Base-by-base conservation (phyloP, 768 basidiomycete species). In the Suillus discolor region DNA sequence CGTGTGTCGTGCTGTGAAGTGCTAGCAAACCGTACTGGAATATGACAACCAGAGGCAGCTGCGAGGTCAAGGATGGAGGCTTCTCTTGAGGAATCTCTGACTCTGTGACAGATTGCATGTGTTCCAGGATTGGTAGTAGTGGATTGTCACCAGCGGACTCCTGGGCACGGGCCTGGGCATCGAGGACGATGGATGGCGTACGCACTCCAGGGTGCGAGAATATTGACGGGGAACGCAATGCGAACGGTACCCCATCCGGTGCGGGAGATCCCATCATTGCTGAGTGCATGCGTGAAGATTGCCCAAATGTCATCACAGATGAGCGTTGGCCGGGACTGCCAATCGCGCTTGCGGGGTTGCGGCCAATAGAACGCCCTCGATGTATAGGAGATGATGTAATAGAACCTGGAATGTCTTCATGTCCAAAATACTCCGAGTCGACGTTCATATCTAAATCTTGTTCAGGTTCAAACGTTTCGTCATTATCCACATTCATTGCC, bases 401-500 rank as follows among this genome's bases (percentile, higher is more conserved):
- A 8, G 55, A 68, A 36, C 68, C 65, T 23, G 71, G 63, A 60
- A 66, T 16, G n/a, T 81, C 79, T 4, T 79, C 78, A 2, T 70
- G 76, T 13, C 73, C 80, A 5, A 47, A 13, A 42, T 68, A 70
- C 61, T 85, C 87, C 53, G 80, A 79, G 64, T 88, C 89, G 13
- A 78, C 80, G 70, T 89, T 87, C 28, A 69, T 69, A 49, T 45
- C 57, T 13, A 59, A 70, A 13, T 73, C 73, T 47, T 78, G 75
- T n/a, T 72, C 76, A 11, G 62, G 54, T 8, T 57, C 64, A 49
- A 70, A 57, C 12, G 64, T 67, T 64, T 95, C 89, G 68, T 96
- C 94, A 70, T 92, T 91, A 73, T 97, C 96, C 38, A 90, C 94
- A 66, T 97, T 97, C 80, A 97, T 94, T 7, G 97, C 97, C 23